Percentiles rank a stretch among this genome's conserved stretches.
Evolutionary conservation across 805 yeast species (phyloP).

Genomic region (Saturnispora kantuleensis): DNA sequence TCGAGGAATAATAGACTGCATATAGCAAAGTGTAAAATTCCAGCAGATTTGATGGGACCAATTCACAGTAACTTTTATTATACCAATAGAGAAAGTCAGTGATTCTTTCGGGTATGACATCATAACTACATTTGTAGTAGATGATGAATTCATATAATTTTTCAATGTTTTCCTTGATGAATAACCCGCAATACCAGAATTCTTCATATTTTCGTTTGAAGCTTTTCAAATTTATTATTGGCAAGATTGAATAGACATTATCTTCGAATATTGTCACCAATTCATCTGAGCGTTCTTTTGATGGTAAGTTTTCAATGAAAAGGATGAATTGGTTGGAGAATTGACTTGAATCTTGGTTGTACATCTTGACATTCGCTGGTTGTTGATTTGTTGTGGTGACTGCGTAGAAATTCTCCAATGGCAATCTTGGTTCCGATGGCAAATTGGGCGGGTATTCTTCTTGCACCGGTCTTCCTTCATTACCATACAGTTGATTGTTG

Average conservation of each 20-base stretch:
- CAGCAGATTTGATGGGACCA: constrained; percentile 14
- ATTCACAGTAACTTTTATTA: constrained; percentile 24
- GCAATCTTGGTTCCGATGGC: no score
- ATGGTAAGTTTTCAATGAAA: constrained; percentile 30
- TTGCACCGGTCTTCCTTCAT: no score
- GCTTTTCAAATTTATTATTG: constrained; percentile 38
- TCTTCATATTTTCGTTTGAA: constrained; percentile 32
- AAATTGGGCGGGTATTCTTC: no score
- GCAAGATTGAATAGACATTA: constrained; percentile 47
- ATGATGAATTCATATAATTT: constrained; percentile 14
- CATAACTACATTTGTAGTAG: constrained; percentile 8
- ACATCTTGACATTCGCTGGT: not conserved
- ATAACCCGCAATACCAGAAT: constrained; percentile 36
- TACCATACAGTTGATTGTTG: no score
- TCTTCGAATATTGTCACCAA: constrained; percentile 37
- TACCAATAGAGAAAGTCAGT: constrained; percentile 34
- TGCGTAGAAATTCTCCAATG: no score
- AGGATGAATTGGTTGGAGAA: constrained; percentile 22
- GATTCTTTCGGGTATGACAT: constrained; percentile 12
- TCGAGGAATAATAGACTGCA: constrained; percentile 16
- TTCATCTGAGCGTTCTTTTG: constrained; percentile 39
- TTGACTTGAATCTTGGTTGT: constrained; percentile 5
- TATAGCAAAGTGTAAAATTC: constrained; percentile 17
- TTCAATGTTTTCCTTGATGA: constrained; percentile 16
- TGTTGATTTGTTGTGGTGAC: no score